These are phyloP conservation scores for Saururus chinensis DNA, from an alignment of 164 flowering plant species.

Conservation along the genomic window DNA sequence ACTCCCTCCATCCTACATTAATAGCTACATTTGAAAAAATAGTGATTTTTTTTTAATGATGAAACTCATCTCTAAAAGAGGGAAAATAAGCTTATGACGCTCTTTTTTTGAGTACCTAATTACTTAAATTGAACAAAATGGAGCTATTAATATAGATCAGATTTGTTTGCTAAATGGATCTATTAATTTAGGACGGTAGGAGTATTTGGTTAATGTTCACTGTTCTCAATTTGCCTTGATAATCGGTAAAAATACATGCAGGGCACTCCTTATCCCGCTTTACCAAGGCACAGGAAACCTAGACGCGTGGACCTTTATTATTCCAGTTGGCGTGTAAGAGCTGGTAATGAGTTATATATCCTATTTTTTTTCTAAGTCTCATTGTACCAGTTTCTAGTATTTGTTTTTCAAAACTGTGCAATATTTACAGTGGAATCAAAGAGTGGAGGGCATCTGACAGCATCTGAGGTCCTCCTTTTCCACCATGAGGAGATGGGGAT, in stretches of 20 bases:
- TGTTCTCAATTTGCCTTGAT: not conserved
- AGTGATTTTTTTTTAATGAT: too few relatives aligned
- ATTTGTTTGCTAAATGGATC: too few relatives aligned
- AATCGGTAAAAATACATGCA: slow-evolving; percentile 6
- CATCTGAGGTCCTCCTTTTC: slow-evolving; percentile 63
- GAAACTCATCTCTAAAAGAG: too few relatives aligned
- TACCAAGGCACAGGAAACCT: slow-evolving; percentile 41
- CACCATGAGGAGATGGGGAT: slow-evolving; percentile 86
- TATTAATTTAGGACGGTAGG: too few relatives aligned
- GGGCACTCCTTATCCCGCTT: slow-evolving; percentile 33
- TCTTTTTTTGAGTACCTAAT: too few relatives aligned
- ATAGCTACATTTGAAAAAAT: too few relatives aligned
- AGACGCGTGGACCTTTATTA: slow-evolving; percentile 49
- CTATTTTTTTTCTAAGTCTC: not conserved
- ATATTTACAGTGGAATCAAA: slow-evolving; percentile 50
- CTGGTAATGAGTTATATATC: slow-evolving; percentile 10
- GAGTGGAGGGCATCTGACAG: slow-evolving; percentile 37
- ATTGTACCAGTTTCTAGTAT: not conserved
- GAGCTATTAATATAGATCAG: too few relatives aligned
- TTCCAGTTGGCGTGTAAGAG: slow-evolving; percentile 53
- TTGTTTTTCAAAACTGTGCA: not conserved
- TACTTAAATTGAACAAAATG: too few relatives aligned
- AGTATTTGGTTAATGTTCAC: not conserved
- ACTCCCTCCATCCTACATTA: too few relatives aligned
- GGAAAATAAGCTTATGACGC: too few relatives aligned